Evolutionary conservation across 2,329 filamentous ascomycete genomes (phyloP).

Genomic region (Capronia coronata): DNA sequence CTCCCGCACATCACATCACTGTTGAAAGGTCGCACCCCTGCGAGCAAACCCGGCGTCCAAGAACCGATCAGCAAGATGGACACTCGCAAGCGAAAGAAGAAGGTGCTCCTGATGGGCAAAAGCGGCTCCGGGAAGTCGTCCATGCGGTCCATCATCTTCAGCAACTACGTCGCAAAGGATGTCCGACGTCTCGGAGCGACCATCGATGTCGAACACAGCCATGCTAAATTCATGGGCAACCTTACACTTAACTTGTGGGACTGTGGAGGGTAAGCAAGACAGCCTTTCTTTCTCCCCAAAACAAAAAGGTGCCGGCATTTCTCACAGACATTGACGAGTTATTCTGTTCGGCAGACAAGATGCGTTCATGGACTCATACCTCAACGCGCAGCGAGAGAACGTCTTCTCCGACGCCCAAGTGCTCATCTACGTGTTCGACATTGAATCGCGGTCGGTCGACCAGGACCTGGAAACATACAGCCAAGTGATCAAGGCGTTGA

Average conservation of each 20-base stretch:
- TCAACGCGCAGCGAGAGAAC: conserved; percentile 88
- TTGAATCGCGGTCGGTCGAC: conserved; percentile 90
- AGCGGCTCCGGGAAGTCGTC: conserved; percentile 96
- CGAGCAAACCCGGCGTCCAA: background rate
- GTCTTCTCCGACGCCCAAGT: conserved; percentile 84
- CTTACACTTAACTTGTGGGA: conserved; percentile 97
- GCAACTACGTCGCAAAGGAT: conserved; percentile 96
- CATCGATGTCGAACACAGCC: conserved; percentile 96
- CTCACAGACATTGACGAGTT: background rate
- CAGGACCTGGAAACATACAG: conserved; percentile 89
- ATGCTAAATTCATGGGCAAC: conserved; percentile 98
- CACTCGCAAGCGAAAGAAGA: conserved; percentile 65
- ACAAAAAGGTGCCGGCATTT: background rate
- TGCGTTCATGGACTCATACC: conserved; percentile 97
- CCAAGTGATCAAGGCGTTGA: conserved; percentile 78
- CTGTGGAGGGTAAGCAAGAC: conserved; percentile 66
- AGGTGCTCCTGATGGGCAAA: conserved; percentile 87
- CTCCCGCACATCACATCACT: no score
- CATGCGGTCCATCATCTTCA: conserved; percentile 98
- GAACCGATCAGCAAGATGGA: conserved; percentile 35
- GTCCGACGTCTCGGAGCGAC: conserved; percentile 88
- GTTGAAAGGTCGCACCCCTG: background rate
- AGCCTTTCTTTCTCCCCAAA: background rate
- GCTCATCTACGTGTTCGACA: conserved; percentile 98
- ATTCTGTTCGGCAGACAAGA: conserved; percentile 87